Base-by-base conservation (phyloP, 352 stramenopile genomes). In the Pythium dissimile region DNA sequence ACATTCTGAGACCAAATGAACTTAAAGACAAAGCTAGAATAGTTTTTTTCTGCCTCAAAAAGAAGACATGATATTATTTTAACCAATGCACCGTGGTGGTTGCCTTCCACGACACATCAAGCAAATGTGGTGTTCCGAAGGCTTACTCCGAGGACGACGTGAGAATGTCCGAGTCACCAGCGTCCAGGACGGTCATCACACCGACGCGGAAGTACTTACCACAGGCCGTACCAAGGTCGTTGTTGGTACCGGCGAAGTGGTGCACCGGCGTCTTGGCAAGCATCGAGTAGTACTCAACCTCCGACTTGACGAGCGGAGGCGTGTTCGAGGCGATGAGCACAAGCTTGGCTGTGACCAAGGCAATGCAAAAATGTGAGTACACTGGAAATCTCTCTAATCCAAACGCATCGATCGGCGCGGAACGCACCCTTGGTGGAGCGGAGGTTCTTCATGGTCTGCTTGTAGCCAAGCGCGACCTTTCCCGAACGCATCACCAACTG, bases 211-310 rank as follows among this genome's bases (percentile, higher is more conserved):
- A 99, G 80, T 99, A 98, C 77, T 99, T 99, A 72, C 97, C 97
- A 69, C 97, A 99, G 49, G 97, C 97, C 70, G 96, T 99, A 67
- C 97, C 97, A 50, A 99, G 92, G 73, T 99, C 96, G 58, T 95
- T 98, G 91, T 99, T 99, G 73, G 90, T 96, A 58, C 97, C 97
- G 49, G 86, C 76, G 77, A 99, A 99, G 86, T 99, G 97, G 85
- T 99, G 96, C 59, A 99, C 97, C 39, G 83, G 83, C 50, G 86
- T 97, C 91, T 99, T 99, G 72, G 94, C 95, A 57, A 99, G 89
- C 96, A 99, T 99, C 63, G 97, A 98, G 83, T 99, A 98, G 91
- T 99, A 99, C 83, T 99, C 97, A 71, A 99, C 85, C 79, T 99
- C 97, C 34, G 95, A 99, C 90, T 99, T 99, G 73, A 96, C 88